Base-by-base conservation (phyloP, 306 rosid species). In the Prunus dulcis region DNA sequence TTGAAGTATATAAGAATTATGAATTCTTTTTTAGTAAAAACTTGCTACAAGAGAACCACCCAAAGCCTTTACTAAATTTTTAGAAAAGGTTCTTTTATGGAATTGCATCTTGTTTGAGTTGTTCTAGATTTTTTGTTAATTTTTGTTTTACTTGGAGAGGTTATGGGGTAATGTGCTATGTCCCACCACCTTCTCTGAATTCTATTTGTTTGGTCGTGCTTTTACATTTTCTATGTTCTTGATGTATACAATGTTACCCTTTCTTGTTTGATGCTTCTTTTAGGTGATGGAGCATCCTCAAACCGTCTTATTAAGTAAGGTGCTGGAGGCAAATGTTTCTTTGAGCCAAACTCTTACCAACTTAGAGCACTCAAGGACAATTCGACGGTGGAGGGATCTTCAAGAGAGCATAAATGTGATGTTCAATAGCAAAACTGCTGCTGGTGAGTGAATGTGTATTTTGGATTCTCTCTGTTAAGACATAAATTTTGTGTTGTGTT, bases 231-330 rank as follows among this genome's bases (percentile, higher is more conserved):
- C 52, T 46, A 69, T 76, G 80, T 49, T 58, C 52, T 45, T 63
- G 25, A 32, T 71, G 62, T 50, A 22, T 17, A 52, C 22, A 6
- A 25, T 55, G 14, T 61, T 34, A 63, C 18, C 9, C 27, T 78
- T 55, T 30, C 53, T 30, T 62, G 63, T 28, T 68, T 46, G 76
- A 67, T 80, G 75, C 72, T 72, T 82, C 58, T 63, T 77, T 63
- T 82, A 94, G 98, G 91, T 92, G 67, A 86, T 80, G 91, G 97
- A 92, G 79, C 97, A 95, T 82, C 90, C 98, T 80, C 98, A 90
- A 78, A 92, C 98, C 69, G 86, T 88, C 72, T 79, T 87, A 79
- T 80, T 95, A 85, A 72, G 34, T 68, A 90, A 89, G 90, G 92
- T 95, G 86, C 78, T 95, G 66, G 81, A 89, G 67, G 77, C 89